Conservation (phyloP, 2,329 filamentous ascomycete genomes). For the Phialocephala sp. region DNA sequence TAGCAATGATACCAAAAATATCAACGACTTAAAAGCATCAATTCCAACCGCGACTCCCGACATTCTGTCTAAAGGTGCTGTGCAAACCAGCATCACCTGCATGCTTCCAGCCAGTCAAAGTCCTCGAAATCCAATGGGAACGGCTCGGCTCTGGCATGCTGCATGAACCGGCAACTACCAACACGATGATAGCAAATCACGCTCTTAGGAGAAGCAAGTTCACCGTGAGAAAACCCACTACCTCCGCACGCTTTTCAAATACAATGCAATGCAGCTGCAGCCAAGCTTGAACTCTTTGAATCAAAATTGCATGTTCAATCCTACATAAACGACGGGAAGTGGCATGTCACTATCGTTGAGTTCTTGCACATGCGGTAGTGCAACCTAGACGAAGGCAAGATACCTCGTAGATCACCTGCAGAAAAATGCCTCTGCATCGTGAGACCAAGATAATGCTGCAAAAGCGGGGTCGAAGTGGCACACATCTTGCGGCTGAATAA, state of each 20-base stretch:
- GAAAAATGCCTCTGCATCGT: not conserved
- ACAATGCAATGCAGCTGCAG: not conserved
- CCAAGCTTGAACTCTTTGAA: not conserved
- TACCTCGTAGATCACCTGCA: not conserved
- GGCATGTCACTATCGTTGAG: not conserved
- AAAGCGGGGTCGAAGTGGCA: slow-evolving; percentile 8
- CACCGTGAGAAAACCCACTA: not conserved
- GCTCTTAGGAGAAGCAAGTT: not conserved
- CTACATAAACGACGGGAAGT: not conserved
- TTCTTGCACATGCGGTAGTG: not conserved
- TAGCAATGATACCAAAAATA: not conserved
- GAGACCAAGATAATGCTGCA: slow-evolving; percentile 1
- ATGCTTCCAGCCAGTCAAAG: not conserved
- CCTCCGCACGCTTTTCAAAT: not conserved
- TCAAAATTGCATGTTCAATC: not conserved
- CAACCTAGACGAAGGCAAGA: not conserved
- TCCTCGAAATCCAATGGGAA: not conserved
- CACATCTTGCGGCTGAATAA: not conserved
- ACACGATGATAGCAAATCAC: not conserved
- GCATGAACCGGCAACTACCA: not conserved
- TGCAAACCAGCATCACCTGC: not conserved
- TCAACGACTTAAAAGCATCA: not conserved
- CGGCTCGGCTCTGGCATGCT: not conserved
- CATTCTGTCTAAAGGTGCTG: not conserved
- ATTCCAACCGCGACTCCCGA: not conserved